Evolutionary conservation across 2,329 filamentous ascomycete species (phyloP).

Genomic region (Trematosphaeria pertusa): DNA sequence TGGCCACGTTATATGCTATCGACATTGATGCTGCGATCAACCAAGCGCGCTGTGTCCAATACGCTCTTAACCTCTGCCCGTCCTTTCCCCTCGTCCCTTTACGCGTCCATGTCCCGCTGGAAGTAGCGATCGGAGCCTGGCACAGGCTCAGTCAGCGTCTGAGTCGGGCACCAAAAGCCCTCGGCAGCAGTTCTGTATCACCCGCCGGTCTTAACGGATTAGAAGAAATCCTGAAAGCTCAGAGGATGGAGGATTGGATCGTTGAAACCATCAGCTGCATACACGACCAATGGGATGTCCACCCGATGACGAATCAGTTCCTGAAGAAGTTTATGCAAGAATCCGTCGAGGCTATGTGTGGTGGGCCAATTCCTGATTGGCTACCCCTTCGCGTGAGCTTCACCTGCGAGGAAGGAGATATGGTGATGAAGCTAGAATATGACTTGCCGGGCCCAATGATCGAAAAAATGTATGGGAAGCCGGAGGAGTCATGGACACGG

Average conservation of each 20-base stretch:
- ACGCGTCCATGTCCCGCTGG: slow-evolving; percentile 36
- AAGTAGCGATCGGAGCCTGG: slow-evolving; percentile 36
- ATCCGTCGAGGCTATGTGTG: slow-evolving; percentile 32
- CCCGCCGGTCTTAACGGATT: not conserved
- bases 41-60: slow-evolving; percentile 31
- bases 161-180: not conserved
- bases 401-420: slow-evolving; percentile 34
- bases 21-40: slow-evolving; percentile 29
- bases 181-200: not conserved
- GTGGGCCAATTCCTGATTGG: slow-evolving; percentile 37
- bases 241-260: slow-evolving; percentile 32
- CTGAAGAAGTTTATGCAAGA: slow-evolving; percentile 15
- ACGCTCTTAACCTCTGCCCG: slow-evolving; percentile 26
- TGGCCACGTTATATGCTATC: slow-evolving; percentile 16
- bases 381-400: slow-evolving; percentile 35
- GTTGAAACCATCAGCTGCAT: slow-evolving; percentile 29
- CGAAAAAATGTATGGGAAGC: slow-evolving; percentile 20
- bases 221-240: slow-evolving; percentile 11
- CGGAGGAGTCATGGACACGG: slow-evolving; percentile 9
- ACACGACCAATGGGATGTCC: slow-evolving; percentile 31
- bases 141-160: slow-evolving; percentile 25
- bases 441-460: slow-evolving; percentile 3
- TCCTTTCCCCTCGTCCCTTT: slow-evolving; percentile 33
- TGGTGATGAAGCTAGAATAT: slow-evolving; percentile 39
- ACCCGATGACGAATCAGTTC: slow-evolving; percentile 24